Conservation (phyloP, 176 grass and related monocot genomes). For the Oryza australiensis region DNA sequence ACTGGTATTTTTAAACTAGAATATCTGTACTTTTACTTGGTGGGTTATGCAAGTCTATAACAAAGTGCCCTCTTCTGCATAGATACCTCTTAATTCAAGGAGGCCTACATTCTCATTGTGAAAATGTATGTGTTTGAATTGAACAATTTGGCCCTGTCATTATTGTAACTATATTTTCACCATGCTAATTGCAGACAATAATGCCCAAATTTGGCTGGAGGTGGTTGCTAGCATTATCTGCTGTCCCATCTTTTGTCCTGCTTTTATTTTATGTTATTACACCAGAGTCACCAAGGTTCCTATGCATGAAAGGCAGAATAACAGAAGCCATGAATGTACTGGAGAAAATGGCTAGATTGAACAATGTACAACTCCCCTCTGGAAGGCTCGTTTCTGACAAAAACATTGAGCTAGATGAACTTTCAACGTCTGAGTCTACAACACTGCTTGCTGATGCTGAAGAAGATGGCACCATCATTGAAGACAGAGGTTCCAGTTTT, state of each 20-base stretch:
- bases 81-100: constrained; percentile 12
- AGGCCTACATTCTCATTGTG: constrained; percentile 1
- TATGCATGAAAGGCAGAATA: constrained; percentile 79
- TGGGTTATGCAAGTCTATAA: not conserved
- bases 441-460: constrained; percentile 46
- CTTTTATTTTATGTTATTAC: constrained; percentile 80
- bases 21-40: constrained; percentile 14
- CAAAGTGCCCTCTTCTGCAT: not conserved
- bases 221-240: constrained; percentile 78
- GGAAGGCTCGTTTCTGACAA: constrained; percentile 71
- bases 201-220: constrained; percentile 97
- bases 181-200: constrained; percentile 54
- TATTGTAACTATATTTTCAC: constrained; percentile 42
- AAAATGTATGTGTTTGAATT: not conserved
- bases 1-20: not conserved
- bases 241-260: constrained; percentile 78
- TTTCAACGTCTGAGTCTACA: constrained; percentile 53
- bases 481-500: constrained; percentile 45
- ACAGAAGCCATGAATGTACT: constrained; percentile 60
- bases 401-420: constrained; percentile 74
- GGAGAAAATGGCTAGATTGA: constrained; percentile 75
- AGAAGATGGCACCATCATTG: constrained; percentile 35
- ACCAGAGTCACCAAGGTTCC: constrained; percentile 89
- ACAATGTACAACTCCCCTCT: constrained; percentile 57
- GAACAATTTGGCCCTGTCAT: constrained; percentile 33